phyloP scores from a whole-genome alignment of 495 filamentous ascomycete genomes.

The Penicillium goetzii region DNA sequence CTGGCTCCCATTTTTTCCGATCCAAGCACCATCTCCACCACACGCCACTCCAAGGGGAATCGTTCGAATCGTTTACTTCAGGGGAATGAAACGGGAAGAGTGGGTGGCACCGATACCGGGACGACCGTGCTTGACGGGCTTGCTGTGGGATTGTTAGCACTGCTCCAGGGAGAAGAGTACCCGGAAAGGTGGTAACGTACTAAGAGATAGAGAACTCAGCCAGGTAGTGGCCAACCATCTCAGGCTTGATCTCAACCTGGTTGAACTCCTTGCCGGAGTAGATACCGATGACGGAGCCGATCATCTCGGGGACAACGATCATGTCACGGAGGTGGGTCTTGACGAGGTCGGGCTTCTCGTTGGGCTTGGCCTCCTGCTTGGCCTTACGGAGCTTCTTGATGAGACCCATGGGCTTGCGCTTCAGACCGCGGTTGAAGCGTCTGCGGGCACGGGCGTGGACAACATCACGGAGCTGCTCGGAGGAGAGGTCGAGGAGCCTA shows the following conservation, averaged over 20 bases:
- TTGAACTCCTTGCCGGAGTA: constrained; percentile 99
- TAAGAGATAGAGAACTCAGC: constrained; percentile 99
- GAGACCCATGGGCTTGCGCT: constrained; percentile 99
- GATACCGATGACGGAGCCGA: constrained; percentile 95
- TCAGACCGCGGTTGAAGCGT: constrained; percentile 98
- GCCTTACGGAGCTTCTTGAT: constrained; percentile 99
- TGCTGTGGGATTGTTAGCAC: constrained; percentile 63
- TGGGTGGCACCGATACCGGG: constrained; percentile 99
- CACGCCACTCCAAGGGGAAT: constrained; percentile 49
- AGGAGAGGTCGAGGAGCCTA: constrained; percentile 96
- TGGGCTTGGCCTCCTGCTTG: constrained; percentile 99
- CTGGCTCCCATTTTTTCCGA: constrained; percentile 48
- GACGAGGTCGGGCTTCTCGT: constrained; percentile 99
- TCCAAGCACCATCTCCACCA: constrained; percentile 47
- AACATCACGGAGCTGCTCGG: constrained; percentile 97
- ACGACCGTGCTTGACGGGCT: constrained; percentile 99
- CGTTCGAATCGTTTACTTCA: constrained; percentile 77
- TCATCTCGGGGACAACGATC: constrained; percentile 99
- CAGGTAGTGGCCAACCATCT: constrained; percentile 99
- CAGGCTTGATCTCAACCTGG: constrained; percentile 99
- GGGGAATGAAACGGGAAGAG: constrained; percentile 99
- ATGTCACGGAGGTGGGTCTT: constrained; percentile 99
- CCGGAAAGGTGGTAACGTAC: constrained; percentile 66
- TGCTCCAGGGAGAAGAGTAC: constrained; percentile 5
- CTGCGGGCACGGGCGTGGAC: constrained; percentile 98